A percentile compares a stretch with the other conserved stretches of the same genome.
phyloP scores from a whole-genome alignment of 1,139 yeast genomes.

The Blastobotrys capitulatus region DNA sequence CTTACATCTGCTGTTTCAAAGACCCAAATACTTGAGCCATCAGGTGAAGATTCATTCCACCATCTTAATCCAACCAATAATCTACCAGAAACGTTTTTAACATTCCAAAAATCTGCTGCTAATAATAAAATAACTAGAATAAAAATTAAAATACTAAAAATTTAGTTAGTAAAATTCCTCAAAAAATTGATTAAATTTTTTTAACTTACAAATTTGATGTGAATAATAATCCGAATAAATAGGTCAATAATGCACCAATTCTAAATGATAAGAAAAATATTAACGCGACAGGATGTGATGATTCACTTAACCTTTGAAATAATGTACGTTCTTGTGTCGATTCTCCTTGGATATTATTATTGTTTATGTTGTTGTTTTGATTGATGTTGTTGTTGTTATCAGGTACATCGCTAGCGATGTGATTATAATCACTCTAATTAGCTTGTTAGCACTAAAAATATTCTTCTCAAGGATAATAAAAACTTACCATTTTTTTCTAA shows the following conservation, averaged over 20 bases:
- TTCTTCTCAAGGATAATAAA: too few relatives aligned
- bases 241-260: slow-evolving; percentile 55
- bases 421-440: background rate
- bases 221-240: slow-evolving; percentile 65
- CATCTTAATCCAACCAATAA: slow-evolving; percentile 86
- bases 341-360: background rate
- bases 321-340: slow-evolving; percentile 22
- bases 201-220: slow-evolving; percentile 48
- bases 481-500: too few relatives aligned
- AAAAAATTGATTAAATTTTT: background rate
- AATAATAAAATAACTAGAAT: slow-evolving; percentile 67
- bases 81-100: slow-evolving; percentile 86
- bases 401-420: background rate
- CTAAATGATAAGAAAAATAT: slow-evolving; percentile 60
- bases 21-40: slow-evolving; percentile 79
- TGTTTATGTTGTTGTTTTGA: background rate
- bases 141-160: slow-evolving; percentile 56
- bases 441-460: too few relatives aligned
- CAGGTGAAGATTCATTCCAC: slow-evolving; percentile 62
- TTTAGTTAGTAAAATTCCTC: background rate
- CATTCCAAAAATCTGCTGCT: slow-evolving; percentile 91
- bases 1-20: slow-evolving; percentile 71
- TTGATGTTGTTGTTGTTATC: background rate
- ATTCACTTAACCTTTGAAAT: slow-evolving; percentile 45
- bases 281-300: slow-evolving; percentile 81